Conservation (phyloP, 2,329 filamentous ascomycete genomes). For the Tolypocladium ovalisporum region DNA sequence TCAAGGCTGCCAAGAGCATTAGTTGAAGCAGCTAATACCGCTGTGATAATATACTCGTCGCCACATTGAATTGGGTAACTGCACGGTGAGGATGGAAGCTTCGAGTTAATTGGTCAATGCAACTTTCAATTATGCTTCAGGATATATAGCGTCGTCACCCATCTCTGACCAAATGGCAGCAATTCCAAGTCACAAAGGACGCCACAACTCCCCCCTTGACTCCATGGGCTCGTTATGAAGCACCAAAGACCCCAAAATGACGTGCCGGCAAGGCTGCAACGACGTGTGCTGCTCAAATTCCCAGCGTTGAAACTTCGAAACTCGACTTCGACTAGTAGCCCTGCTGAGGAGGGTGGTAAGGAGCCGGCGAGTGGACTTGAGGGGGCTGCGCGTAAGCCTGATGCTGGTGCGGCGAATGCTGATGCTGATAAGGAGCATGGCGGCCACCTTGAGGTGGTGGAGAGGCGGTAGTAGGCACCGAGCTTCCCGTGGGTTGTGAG, state of each 20-base stretch:
- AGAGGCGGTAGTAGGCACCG: neutral
- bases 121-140: too few species aligned
- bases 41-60: neutral
- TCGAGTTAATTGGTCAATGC: too few species aligned
- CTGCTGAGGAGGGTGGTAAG: neutral
- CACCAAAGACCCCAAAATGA: neutral
- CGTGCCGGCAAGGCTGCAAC: too few species aligned
- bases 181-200: neutral
- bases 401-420: neutral
- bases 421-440: neutral
- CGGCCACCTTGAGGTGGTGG: neutral
- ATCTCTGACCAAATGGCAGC: neutral
- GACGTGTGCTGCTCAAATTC: neutral
- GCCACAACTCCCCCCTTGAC: neutral
- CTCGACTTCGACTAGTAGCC: neutral
- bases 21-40: constrained; percentile 3
- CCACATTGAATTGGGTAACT: neutral
- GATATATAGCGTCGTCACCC: neutral
- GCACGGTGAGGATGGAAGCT: too few species aligned
- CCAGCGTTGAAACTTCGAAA: neutral
- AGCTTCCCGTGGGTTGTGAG: neutral
- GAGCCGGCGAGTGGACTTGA: neutral
- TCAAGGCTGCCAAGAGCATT: constrained; percentile 31
- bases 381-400: neutral
- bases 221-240: neutral